phyloP scores from a whole-genome alignment of 805 yeast species.

The Yamadazyma laniorum region DNA sequence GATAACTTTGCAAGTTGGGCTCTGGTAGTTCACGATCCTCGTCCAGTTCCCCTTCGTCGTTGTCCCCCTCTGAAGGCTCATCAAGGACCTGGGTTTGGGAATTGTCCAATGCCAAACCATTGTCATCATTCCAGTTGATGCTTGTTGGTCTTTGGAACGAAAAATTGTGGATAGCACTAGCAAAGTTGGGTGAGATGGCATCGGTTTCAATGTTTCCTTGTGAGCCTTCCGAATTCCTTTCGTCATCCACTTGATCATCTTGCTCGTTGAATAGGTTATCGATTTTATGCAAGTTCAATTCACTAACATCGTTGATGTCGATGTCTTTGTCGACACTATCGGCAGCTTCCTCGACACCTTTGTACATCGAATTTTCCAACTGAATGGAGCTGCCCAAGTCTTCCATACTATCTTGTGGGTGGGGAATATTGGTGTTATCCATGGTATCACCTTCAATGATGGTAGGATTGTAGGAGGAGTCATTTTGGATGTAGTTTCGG shows the following conservation, averaged over 20 bases:
- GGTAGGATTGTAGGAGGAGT: constrained; percentile 17
- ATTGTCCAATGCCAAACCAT: constrained; percentile 18
- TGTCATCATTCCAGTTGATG: constrained; percentile 43
- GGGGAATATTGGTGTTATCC: constrained; percentile 11
- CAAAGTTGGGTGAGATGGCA: constrained; percentile 9
- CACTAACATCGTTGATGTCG: constrained; percentile 38
- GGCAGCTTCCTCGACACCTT: constrained; percentile 2
- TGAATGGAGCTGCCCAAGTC: constrained; percentile 9
- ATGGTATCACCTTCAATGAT: constrained; percentile 19
- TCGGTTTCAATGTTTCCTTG: constrained; percentile 2
- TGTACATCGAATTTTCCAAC: constrained; percentile 1
- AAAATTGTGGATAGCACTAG: constrained; percentile 20
- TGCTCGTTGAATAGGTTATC: constrained; percentile 34
- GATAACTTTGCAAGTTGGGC: constrained; percentile 4
- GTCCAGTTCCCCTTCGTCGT: constrained; percentile 3
- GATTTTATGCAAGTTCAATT: constrained; percentile 36
- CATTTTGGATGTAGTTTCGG: constrained; percentile 38
- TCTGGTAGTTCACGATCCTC: constrained; percentile 3
- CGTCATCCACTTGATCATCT: constrained; percentile 11
- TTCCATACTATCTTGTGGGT: constrained; percentile 15
- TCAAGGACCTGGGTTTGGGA: background rate
- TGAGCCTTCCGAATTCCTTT: constrained; percentile 1
- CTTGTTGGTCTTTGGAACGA: constrained; percentile 40
- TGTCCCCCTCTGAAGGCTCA: background rate
- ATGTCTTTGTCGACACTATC: constrained; percentile 19